Conservation (phyloP, 2,329 filamentous ascomycete genomes). For the Penicillium digitatum region DNA sequence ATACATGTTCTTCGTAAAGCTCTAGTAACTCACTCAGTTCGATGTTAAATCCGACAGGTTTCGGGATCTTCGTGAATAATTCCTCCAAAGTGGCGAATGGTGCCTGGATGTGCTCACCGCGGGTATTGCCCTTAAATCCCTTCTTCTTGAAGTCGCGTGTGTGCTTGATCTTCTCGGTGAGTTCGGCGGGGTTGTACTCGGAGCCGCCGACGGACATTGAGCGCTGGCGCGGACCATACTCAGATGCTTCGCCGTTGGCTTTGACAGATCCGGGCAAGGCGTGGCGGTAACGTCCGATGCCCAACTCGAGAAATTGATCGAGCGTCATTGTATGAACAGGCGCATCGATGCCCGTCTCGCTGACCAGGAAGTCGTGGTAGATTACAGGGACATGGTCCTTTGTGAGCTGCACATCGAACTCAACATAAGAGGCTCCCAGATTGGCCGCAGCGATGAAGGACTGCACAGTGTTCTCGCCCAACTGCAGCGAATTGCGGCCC, state of each 20-base stretch:
- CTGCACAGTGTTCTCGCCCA: constrained; percentile 91
- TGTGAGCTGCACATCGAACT: constrained; percentile 90
- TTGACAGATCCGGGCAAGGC: constrained; percentile 36
- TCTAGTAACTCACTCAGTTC: constrained; percentile 66
- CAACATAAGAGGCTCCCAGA: constrained; percentile 70
- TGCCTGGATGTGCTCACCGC: constrained; percentile 91
- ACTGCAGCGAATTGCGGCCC: constrained; percentile 78
- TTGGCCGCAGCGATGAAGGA: constrained; percentile 97
- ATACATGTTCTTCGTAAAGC: constrained; percentile 23
- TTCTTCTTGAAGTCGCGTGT: constrained; percentile 92
- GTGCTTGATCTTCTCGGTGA: constrained; percentile 91
- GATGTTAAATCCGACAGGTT: constrained; percentile 90
- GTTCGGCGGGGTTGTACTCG: constrained; percentile 40
- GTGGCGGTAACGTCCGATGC: constrained; percentile 48
- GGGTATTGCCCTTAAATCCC: constrained; percentile 91
- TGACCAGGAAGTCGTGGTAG: constrained; percentile 97
- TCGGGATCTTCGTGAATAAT: constrained; percentile 79
- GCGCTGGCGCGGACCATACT: constrained; percentile 38
- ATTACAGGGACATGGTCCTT: constrained; percentile 98
- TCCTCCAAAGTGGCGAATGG: constrained; percentile 94
- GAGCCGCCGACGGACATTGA: constrained; percentile 59
- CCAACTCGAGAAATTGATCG: constrained; percentile 86
- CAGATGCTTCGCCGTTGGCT: constrained; percentile 13
- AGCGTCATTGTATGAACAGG: constrained; percentile 92
- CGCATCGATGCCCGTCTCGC: constrained; percentile 94